A percentile compares a stretch with the other conserved stretches of the same genome.
These are phyloP conservation scores for Phytophthora citricola DNA, from an alignment of 352 stramenopile genomes.

Conservation along the genomic window DNA sequence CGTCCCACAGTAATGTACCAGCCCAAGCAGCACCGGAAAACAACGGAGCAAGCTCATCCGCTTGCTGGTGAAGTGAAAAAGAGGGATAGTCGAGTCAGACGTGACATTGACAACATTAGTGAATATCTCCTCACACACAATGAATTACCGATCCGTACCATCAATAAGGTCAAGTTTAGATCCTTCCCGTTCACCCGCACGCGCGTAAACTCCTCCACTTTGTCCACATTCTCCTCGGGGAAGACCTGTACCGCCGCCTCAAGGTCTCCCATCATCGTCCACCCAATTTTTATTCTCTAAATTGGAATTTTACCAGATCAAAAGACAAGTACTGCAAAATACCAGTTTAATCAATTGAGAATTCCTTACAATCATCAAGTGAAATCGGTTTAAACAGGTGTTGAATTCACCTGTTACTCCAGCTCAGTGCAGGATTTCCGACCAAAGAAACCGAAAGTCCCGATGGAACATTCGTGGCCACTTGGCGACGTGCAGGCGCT, in stretches of 20 bases:
- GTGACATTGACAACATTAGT: constrained; percentile 10
- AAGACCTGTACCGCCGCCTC: constrained; percentile 48
- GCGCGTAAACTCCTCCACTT: constrained; percentile 60
- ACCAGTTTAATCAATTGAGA: constrained; percentile 6
- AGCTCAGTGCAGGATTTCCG: constrained; percentile 25
- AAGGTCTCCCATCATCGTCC: constrained; percentile 12
- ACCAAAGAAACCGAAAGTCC: constrained; percentile 6
- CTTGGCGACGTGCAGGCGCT: constrained; percentile 38
- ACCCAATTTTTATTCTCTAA: constrained; percentile 9
- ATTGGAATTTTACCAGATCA: not conserved
- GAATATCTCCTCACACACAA: not conserved
- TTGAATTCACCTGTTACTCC: constrained; percentile 7
- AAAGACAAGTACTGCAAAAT: not conserved
- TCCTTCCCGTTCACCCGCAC: constrained; percentile 64
- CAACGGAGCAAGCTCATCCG: constrained; percentile 91
- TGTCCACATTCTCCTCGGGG: constrained; percentile 58
- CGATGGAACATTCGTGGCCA: constrained; percentile 42
- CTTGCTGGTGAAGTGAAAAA: constrained; percentile 49
- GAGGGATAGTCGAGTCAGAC: constrained; percentile 16
- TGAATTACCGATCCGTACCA: constrained; percentile 41
- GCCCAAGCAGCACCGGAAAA: constrained; percentile 95
- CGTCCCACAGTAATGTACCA: constrained; percentile 92
- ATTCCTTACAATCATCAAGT: constrained; percentile 14
- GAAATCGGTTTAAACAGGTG: constrained; percentile 1
- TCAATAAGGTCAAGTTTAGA: constrained; percentile 64